Evolutionary conservation across 1,139 yeast species (phyloP).

Genomic region (Scheffersomyces titani): DNA sequence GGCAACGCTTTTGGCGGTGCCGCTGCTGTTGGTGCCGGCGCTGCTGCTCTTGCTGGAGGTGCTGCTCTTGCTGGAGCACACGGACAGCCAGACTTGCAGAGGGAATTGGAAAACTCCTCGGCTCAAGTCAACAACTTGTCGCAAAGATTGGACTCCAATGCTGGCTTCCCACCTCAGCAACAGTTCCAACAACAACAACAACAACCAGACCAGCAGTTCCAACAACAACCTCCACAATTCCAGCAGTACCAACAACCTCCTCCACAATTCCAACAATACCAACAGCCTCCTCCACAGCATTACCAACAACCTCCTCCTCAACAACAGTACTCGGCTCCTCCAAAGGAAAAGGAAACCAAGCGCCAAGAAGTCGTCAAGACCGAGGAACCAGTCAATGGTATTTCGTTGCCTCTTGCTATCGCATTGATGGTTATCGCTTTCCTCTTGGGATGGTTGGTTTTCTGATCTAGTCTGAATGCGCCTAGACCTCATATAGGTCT

Average conservation of each 20-base stretch:
- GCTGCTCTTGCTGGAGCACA: slow-evolving; percentile 14
- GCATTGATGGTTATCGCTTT: slow-evolving; percentile 56
- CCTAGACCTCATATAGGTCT: not conserved
- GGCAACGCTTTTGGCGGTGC: slow-evolving; percentile 1
- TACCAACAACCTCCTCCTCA: slow-evolving; percentile 3
- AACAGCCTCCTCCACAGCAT: slow-evolving; percentile 3
- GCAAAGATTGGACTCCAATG: slow-evolving; percentile 8
- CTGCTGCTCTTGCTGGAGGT: slow-evolving; percentile 10
- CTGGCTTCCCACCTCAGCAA: slow-evolving; percentile 1
- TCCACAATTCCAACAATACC: slow-evolving; percentile 4
- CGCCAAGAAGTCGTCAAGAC: slow-evolving; percentile 8
- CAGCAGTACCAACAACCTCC: slow-evolving; percentile 5
- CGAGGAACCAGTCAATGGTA: slow-evolving; percentile 44
- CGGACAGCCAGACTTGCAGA: slow-evolving; percentile 17
- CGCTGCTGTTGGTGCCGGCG: slow-evolving; percentile 7
- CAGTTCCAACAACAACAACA: slow-evolving; percentile 4
- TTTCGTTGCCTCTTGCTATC: slow-evolving; percentile 54
- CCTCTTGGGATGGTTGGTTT: slow-evolving; percentile 61
- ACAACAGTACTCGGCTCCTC: not conserved
- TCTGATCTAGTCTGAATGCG: slow-evolving; percentile 12
- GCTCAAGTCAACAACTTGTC: slow-evolving; percentile 45
- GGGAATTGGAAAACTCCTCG: slow-evolving; percentile 40
- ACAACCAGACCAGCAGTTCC: slow-evolving; percentile 1
- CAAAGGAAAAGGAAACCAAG: slow-evolving; percentile 8
- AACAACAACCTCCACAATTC: slow-evolving; percentile 1